Evolutionary conservation across 306 rosid genomes (phyloP), one percentile per base, ranked within the genome.

Genomic region (Benincasa hispida): DNA sequence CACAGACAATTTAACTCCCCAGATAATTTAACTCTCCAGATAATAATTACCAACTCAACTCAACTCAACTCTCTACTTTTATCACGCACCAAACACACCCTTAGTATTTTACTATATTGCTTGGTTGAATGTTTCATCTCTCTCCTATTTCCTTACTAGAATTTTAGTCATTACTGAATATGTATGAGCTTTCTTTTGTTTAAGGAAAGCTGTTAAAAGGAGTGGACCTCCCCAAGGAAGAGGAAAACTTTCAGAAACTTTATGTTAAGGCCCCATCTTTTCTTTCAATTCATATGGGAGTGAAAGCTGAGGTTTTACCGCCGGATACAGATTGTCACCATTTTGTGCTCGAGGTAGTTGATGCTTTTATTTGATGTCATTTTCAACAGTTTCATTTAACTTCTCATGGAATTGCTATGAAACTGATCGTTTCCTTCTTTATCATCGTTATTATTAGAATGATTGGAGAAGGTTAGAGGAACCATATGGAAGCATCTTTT

Each of bases 251-350:
- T 85, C 99, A 90, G 89, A 90, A 92, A 80, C 83, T 88, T 78
- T 92, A 94, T 42, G 89, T 89, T 27, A 92, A 89, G 80, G 99
- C 99, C 73, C 99, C 99, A 42, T 94, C 99, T 77, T 94, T 92
- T 89, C 95, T 91, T 75, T 94, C 96, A 76, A 92, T 94, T 80
- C 99, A 94, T 87, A 89, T 94, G 97, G 98, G 96, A 82, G 93
- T 91, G 67, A 91, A 89, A 85, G 94, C 96, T 11, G 97, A 91
- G 81, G 86, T 91, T 85, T 80, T 94, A 74, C 98, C 98, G 34
- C 87, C 86, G 21, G 97, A 94, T 79, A 90, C 98, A 6, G 97
- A 94, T 80, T 92, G 97, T 82, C 99, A 91, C 83, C 99, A 92
- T 88, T 94, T 94, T 84, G 83, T 94, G 67, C 96, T 94, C 57